phyloP scores from a whole-genome alignment of 2,329 filamentous ascomycete genomes.

The Curvularia verruculosa region DNA sequence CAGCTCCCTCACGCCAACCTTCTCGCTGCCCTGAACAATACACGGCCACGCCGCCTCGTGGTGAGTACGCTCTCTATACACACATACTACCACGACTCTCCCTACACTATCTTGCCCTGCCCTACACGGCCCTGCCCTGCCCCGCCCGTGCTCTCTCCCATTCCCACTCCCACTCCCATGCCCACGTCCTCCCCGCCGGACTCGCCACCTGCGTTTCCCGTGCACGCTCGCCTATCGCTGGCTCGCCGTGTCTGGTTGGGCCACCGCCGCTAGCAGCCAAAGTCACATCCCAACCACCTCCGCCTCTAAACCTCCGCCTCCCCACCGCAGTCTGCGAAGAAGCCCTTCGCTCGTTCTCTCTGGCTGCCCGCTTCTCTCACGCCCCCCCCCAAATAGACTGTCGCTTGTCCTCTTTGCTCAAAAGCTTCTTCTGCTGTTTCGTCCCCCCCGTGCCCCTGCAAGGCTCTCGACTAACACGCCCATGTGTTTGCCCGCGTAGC shows the following conservation, averaged over 20 bases:
- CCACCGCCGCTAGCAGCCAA: conserved; percentile 47
- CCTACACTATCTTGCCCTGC: neutral
- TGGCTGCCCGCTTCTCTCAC: conserved; percentile 13
- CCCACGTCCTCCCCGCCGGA: conserved; percentile 8
- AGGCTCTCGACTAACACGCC: neutral
- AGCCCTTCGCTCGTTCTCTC: conserved; percentile 32
- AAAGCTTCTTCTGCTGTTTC: conserved; percentile 16
- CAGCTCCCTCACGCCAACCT: conserved; percentile 12
- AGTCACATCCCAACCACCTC: conserved; percentile 52
- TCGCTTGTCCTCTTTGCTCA: conserved; percentile 19
- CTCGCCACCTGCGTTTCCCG: conserved; percentile 40
- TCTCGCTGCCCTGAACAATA: no score
- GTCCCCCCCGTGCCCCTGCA: conserved; percentile 11
- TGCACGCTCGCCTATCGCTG: conserved; percentile 47
- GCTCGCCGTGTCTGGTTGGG: conserved; percentile 40
- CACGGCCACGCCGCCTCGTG: no score
- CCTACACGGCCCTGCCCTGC: neutral
- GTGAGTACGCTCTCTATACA: conserved; percentile 31
- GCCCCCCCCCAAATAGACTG: conserved; percentile 28
- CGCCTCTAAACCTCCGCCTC: conserved; percentile 48
- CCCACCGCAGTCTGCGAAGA: conserved; percentile 40
- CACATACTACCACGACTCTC: no score
- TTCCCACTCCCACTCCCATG: no score
- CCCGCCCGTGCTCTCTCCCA: neutral
- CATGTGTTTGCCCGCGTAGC: conserved; percentile 24